Percentiles rank a stretch among this genome's conserved stretches.
phyloP scores from a whole-genome alignment of 805 yeast genomes.

The Saccharomycopsis sp. region DNA sequence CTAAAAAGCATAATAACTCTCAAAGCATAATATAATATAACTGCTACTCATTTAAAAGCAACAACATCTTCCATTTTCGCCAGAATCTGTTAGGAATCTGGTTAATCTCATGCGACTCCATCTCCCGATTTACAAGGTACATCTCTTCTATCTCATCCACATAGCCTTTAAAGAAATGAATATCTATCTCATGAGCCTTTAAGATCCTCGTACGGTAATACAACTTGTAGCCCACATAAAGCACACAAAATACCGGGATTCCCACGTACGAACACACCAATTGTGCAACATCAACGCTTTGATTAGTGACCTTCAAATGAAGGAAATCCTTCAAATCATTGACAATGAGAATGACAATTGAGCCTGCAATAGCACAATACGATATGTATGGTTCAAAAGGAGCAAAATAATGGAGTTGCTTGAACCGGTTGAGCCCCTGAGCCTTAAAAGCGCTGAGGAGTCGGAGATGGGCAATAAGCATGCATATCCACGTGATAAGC shows the following conservation, averaged over 20 bases:
- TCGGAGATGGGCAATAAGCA: conserved; percentile 58
- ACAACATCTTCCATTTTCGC: not conserved
- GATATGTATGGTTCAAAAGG: conserved; percentile 70
- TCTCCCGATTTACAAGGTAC: not conserved
- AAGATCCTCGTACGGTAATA: not conserved
- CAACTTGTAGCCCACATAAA: not conserved
- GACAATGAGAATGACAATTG: conserved; percentile 50
- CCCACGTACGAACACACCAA: not conserved
- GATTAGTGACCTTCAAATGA: conserved; percentile 25
- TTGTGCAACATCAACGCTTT: not conserved
- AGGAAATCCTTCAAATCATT: conserved; percentile 72
- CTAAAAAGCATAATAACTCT: no score
- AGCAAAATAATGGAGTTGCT: conserved; percentile 50
- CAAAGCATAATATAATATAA: no score
- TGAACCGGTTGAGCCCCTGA: conserved; percentile 53
- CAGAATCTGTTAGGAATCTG: not conserved
- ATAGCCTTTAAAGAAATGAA: not conserved
- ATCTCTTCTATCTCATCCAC: not conserved
- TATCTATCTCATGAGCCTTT: not conserved
- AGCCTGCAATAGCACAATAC: conserved; percentile 47
- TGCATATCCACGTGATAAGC: conserved; percentile 67
- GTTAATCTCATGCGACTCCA: not conserved
- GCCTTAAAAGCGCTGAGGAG: conserved; percentile 60
- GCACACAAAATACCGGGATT: not conserved
- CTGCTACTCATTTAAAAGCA: not conserved